Evolutionary conservation across 2,329 filamentous ascomycete species (phyloP), one percentile per base, ranked within the genome.

Genomic region (Purpureocillium takamizusanense): DNA sequence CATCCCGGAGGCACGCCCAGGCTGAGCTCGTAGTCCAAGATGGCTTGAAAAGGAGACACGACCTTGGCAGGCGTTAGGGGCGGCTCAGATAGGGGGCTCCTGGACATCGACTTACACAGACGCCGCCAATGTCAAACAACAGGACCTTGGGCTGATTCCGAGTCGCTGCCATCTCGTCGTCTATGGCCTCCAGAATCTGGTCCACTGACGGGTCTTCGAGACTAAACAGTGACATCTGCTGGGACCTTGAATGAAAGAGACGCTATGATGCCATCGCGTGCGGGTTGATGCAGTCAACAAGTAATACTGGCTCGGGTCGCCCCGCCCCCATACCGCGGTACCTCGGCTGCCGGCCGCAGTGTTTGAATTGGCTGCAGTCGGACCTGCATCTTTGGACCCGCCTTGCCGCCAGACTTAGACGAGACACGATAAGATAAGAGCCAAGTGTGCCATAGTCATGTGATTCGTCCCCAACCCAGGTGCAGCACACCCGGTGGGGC

Each of bases 121-220:
- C 92, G 45, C 92, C 92, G 30, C 92, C 92, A 50, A 98, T 92
- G 62, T 98, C 92, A 60, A 97, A 97, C 16, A 98, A 70, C 25
- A 94, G 66, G 39, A 86, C 85, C 50, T 84, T 83, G 23, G 85
- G 84, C 41, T 69, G 68, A 41, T 63, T 55, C 33, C 21, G 21
- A 5, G 21, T 25, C 10, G 52, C 46, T 8, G 64, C 46, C 69
- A 74, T 73, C 29, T 53, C 42, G 28, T 37, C 37, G 42, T 54
- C 51, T 35, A 62, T 51, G 21, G 46, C 52, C 40, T 54, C 50
- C 10, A 61, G 42, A 15, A 60, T 50, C 35, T 52, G 51, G 15
- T 45, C 42, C 43, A 48, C 37, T 10, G 39, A 40, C 11, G 14
- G 27, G 14, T 44, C 34, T 25, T 39, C 36, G 11, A 31, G 13